These are phyloP conservation scores for Chlorella sp. DNA, from an alignment of 139 green algal species.

Conservation along the genomic window DNA sequence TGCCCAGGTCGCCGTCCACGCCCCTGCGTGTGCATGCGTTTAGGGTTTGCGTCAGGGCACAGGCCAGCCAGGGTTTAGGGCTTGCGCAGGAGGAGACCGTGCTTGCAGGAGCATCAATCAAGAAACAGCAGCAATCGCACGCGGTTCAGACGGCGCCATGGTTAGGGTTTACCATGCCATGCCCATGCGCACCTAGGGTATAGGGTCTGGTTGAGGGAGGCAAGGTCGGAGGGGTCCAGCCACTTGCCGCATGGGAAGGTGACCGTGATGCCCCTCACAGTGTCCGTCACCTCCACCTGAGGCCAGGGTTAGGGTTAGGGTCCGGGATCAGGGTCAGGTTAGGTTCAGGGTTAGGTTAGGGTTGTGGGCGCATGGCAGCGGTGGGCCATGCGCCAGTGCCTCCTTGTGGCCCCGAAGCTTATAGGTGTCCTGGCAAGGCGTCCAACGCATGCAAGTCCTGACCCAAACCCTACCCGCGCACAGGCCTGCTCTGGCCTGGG, in stretches of 20 bases:
- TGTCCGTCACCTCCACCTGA: slow-evolving; percentile 38
- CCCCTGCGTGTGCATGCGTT: slow-evolving; percentile 6
- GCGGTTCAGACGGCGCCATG: too few relatives aligned
- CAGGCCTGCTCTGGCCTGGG: too few relatives aligned
- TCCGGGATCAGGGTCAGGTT: not conserved
- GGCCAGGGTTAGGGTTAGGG: not conserved
- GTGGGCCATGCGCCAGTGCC: slow-evolving; percentile 21
- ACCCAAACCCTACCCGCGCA: too few relatives aligned
- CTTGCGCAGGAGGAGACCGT: too few relatives aligned
- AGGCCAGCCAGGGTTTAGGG: too few relatives aligned
- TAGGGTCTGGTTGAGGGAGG: slow-evolving; percentile 29
- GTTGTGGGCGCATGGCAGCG: slow-evolving; percentile 24
- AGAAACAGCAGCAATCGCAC: too few relatives aligned
- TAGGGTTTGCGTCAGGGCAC: too few relatives aligned
- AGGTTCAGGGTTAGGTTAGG: slow-evolving; percentile 21
- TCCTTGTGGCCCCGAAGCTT: too few relatives aligned
- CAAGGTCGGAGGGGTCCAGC: slow-evolving; percentile 33
- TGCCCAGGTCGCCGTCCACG: slow-evolving; percentile 19
- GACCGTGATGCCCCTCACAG: slow-evolving; percentile 15
- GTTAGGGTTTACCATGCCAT: too few relatives aligned
- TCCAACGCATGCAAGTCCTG: too few relatives aligned
- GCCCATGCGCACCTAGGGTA: slow-evolving; percentile 18
- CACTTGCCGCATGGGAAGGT: slow-evolving; percentile 41
- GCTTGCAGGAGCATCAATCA: too few relatives aligned
- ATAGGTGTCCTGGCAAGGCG: too few relatives aligned